These are phyloP conservation scores for Somion occarium DNA, from an alignment of 1,284 basidiomycete genomes.

Conservation along the genomic window DNA sequence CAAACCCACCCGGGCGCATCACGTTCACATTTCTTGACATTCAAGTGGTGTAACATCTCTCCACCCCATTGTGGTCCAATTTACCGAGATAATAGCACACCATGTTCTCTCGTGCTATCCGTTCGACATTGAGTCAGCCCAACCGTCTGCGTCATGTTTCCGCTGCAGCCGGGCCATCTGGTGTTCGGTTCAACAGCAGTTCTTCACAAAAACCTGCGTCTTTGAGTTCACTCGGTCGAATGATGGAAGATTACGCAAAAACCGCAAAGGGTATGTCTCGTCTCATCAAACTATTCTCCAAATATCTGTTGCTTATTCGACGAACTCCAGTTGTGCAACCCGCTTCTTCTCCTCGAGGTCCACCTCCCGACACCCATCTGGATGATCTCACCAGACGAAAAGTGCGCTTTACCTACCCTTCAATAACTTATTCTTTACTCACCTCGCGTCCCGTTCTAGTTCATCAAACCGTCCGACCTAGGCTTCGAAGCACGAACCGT, in stretches of 20 bases:
- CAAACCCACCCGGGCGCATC: not conserved
- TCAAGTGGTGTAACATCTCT: not conserved
- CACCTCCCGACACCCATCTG: no score
- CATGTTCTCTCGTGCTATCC: slow-evolving; percentile 19
- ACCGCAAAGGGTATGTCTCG: no score
- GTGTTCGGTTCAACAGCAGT: not conserved
- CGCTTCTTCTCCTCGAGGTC: no score
- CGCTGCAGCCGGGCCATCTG: not conserved
- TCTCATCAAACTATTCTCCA: no score
- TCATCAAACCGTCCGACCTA: slow-evolving; percentile 26
- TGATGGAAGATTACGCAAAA: no score
- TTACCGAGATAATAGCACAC: not conserved
- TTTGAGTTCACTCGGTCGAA: no score
- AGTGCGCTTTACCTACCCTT: not conserved
- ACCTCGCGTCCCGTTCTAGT: slow-evolving; percentile 17
- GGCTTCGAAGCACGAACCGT: slow-evolving; percentile 19
- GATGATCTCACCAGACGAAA: not conserved
- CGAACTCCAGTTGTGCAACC: no score
- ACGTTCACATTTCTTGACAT: not conserved
- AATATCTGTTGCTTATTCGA: no score
- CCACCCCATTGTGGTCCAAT: not conserved
- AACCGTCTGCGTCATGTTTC: slow-evolving; percentile 2
- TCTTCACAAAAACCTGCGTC: no score
- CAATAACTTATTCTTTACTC: not conserved
- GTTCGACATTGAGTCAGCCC: slow-evolving; percentile 17